A percentile compares a stretch with the other conserved stretches of the same genome.
Conservation (phyloP, 257 asterid genomes). For the Agastache rugosa region DNA sequence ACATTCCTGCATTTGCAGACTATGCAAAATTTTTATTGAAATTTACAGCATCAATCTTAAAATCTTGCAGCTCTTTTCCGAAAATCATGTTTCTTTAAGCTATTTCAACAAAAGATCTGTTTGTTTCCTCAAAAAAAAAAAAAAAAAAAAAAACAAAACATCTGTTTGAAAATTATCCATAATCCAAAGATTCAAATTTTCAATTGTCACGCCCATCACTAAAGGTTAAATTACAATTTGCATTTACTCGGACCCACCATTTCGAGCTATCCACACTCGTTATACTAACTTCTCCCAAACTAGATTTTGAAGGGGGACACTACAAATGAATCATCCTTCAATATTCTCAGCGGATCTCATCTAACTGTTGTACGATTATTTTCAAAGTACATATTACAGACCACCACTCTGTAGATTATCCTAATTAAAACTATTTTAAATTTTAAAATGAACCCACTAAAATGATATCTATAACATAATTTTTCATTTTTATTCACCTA, state of each 20-base stretch:
- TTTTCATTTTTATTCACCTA: not conserved
- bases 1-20: not conserved
- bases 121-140: too few relatives aligned
- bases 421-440: not conserved
- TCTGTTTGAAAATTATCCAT: not conserved
- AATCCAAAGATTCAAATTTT: not conserved
- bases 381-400: not conserved
- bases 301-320: not conserved
- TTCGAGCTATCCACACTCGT: not conserved
- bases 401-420: not conserved
- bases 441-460: not conserved
- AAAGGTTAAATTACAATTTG: not conserved
- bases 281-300: not conserved
- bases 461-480: not conserved
- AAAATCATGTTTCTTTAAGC: not conserved
- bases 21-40: not conserved
- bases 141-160: too few relatives aligned
- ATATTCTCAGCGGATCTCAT: not conserved
- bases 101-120: not conserved
- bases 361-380: not conserved
- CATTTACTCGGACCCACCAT: not conserved
- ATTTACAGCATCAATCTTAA: not conserved
- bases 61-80: not conserved
- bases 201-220: not conserved
- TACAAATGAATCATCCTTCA: not conserved